Evolutionary conservation across 768 basidiomycete genomes (phyloP).

Genomic region (Hebeloma cylindrosporum): DNA sequence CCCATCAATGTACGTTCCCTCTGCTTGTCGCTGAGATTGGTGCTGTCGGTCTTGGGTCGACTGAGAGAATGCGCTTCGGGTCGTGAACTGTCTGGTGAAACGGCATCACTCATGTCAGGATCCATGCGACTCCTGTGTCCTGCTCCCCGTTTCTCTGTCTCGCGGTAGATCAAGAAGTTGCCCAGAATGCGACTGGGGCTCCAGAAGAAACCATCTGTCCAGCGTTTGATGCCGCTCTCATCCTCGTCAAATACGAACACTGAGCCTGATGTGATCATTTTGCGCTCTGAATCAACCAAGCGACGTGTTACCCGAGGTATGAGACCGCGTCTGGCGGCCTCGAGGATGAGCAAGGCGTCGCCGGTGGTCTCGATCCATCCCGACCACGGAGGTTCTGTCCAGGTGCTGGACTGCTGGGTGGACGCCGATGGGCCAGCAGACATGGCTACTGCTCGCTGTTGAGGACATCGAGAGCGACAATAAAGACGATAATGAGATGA

Average conservation of each 20-base stretch:
- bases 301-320: slow-evolving; percentile 92
- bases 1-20: slow-evolving; percentile 84
- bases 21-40: slow-evolving; percentile 56
- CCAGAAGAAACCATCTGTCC: slow-evolving; percentile 98
- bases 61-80: slow-evolving; percentile 53
- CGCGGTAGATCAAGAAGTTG: slow-evolving; percentile 94
- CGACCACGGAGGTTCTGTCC: slow-evolving; percentile 88
- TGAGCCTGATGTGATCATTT: slow-evolving; percentile 89
- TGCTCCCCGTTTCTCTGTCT: slow-evolving; percentile 81
- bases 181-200: slow-evolving; percentile 89
- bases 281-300: slow-evolving; percentile 88
- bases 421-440: slow-evolving; percentile 35
- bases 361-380: slow-evolving; percentile 96
- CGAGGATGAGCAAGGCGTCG: slow-evolving; percentile 95
- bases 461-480: slow-evolving; percentile 25
- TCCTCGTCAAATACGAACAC: slow-evolving; percentile 98
- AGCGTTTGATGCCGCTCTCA: slow-evolving; percentile 95
- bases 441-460: slow-evolving; percentile 32
- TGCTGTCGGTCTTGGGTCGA: slow-evolving; percentile 55
- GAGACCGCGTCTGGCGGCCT: slow-evolving; percentile 86
- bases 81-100: slow-evolving; percentile 24
- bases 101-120: slow-evolving; percentile 30
- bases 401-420: slow-evolving; percentile 43
- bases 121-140: slow-evolving; percentile 56
- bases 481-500: slow-evolving; percentile 25